A percentile compares a stretch with the other conserved stretches of the same genome.
Conservation (phyloP, 2,329 filamentous ascomycete species). For the Pseudogymnoascus sp. region DNA sequence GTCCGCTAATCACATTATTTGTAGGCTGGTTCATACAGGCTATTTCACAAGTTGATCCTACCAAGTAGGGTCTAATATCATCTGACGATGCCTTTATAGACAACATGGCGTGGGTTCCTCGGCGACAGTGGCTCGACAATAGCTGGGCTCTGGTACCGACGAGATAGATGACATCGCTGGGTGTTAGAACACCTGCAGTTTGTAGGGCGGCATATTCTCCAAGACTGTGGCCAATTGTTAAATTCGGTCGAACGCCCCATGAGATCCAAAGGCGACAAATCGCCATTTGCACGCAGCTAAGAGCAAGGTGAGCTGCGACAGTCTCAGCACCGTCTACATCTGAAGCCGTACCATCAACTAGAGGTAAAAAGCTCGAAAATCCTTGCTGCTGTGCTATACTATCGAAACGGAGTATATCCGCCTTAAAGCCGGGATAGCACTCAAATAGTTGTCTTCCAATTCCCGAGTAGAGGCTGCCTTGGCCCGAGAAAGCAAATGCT, state of each 20-base stretch:
- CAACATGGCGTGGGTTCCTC: constrained; percentile 60
- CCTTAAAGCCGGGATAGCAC: constrained; percentile 30
- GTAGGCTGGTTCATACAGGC: constrained; percentile 70
- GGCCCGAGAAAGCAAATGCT: constrained; percentile 25
- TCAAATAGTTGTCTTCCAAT: constrained; percentile 7
- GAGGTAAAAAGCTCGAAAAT: constrained; percentile 13
- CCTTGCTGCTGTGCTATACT: not conserved
- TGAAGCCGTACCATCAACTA: constrained; percentile 37
- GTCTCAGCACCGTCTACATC: constrained; percentile 38
- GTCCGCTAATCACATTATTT: constrained; percentile 64
- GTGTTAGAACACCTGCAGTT: constrained; percentile 62
- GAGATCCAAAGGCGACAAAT: constrained; percentile 46
- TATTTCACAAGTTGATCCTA: constrained; percentile 42
- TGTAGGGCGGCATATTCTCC: constrained; percentile 68
- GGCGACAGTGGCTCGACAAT: constrained; percentile 57
- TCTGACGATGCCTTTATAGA: constrained; percentile 42
- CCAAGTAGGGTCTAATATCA: constrained; percentile 41
- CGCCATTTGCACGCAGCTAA: constrained; percentile 47
- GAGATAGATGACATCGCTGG: constrained; percentile 63
- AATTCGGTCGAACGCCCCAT: constrained; percentile 48
- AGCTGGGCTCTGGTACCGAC: constrained; percentile 61
- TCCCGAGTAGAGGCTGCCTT: constrained; percentile 32
- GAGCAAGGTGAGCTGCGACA: constrained; percentile 45
- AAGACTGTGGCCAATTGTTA: constrained; percentile 54
- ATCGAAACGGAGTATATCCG: not conserved